Conservation (phyloP, 257 asterid genomes). For the Gentiana straminea region DNA sequence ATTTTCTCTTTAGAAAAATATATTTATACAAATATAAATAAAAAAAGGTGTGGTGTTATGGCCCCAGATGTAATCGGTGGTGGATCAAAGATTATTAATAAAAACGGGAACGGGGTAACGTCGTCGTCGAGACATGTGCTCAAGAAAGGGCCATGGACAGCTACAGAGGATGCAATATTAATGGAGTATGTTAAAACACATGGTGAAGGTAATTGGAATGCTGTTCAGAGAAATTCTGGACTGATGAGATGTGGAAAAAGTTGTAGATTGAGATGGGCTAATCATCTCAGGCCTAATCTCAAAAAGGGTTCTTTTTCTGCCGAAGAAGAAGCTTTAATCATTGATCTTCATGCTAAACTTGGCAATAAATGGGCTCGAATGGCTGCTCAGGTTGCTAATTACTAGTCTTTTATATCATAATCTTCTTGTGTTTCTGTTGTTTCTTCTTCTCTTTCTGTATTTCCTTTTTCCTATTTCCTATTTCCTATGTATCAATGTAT, state of each 20-base stretch:
- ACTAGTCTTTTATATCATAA: too few species aligned
- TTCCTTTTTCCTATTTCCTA: background rate
- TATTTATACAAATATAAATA: too few species aligned
- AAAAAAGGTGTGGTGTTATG: slow-evolving; percentile 20
- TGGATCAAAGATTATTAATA: background rate
- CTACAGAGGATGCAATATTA: slow-evolving; percentile 44
- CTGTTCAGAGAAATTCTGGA: slow-evolving; percentile 60
- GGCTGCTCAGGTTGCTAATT: slow-evolving; percentile 28
- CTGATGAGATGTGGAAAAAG: slow-evolving; percentile 55
- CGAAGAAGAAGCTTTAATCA: slow-evolving; percentile 25
- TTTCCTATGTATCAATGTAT: background rate
- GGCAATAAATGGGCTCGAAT: slow-evolving; percentile 47
- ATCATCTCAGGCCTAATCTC: slow-evolving; percentile 35
- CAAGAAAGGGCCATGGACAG: slow-evolving; percentile 76
- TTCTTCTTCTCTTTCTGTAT: too few species aligned
- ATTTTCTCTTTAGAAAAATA: too few species aligned
- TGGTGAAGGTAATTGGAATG: slow-evolving; percentile 74
- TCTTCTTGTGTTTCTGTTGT: too few species aligned
- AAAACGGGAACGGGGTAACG: slow-evolving; percentile 6
- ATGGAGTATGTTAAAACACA: slow-evolving; percentile 48
- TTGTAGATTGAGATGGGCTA: slow-evolving; percentile 36
- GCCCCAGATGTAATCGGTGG: slow-evolving; percentile 19
- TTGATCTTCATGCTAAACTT: slow-evolving; percentile 27
- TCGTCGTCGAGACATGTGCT: slow-evolving; percentile 5
- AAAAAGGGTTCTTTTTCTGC: slow-evolving; percentile 26